Conservation (phyloP, 305 asterid species). For the Caryopteris hybrid region DNA sequence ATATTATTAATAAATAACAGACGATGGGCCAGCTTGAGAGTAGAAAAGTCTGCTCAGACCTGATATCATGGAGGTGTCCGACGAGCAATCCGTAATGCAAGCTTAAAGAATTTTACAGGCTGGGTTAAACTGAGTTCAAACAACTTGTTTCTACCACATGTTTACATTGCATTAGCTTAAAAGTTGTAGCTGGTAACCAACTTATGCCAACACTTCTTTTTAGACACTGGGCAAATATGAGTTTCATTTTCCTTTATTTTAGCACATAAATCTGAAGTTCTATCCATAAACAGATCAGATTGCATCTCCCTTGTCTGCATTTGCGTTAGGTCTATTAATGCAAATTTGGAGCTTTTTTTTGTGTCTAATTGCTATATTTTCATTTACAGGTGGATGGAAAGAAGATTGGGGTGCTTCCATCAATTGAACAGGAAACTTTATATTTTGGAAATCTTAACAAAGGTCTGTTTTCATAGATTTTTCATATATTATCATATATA, state of each 20-base stretch:
- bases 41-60: constrained; percentile 5
- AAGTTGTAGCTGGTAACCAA: neutral
- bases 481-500: constrained; percentile 2
- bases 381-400: constrained; percentile 73
- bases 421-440: constrained; percentile 67
- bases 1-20: neutral
- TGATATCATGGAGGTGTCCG: too few relatives aligned
- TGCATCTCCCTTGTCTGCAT: neutral
- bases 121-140: neutral
- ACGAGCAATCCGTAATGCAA: neutral
- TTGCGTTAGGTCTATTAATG: neutral
- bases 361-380: neutral
- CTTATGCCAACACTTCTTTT: neutral
- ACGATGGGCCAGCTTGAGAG: neutral
- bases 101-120: neutral
- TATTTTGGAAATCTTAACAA: constrained; percentile 81
- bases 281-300: neutral
- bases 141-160: neutral
- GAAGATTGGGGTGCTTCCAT: constrained; percentile 83
- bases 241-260: neutral
- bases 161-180: neutral
- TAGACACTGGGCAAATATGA: neutral
- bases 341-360: neutral
- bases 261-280: too few relatives aligned
- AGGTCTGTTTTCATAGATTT: constrained; percentile 46